Base-by-base conservation (phyloP, 345 rosid genomes). In the Diplotaxis tenuifolia region DNA sequence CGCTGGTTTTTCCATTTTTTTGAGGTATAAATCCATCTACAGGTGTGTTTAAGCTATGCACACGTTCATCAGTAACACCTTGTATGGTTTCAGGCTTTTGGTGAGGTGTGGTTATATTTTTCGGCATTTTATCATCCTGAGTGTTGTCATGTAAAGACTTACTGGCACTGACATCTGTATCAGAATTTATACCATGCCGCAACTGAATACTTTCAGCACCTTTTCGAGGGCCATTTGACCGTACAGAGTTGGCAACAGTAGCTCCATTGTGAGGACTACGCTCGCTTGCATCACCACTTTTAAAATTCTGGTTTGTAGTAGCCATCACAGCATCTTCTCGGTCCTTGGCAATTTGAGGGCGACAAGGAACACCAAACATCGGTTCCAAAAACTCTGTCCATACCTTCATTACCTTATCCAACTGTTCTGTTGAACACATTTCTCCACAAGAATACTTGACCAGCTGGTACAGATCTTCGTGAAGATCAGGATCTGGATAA, bases 361-460 rank as follows among this genome's bases (percentile, higher is more conserved):
- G 89, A 70, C 85, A 81, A 78, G 96, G 84, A 82, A 87, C 89
- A 55, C 96, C 93, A 32, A 92, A 79, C 65, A 87, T 67, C 25
- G 96, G 99, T 73, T 91, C 99, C 82, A 94, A 74, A 78, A 94
- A 89, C 19, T 89, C 88, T 56, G 89, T 91, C 97, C 99, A 94
- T 53, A 94, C 82, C 75, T 86, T 91, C 88, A 92, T 86, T 54
- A 91, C 90, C 78, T 88, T 88, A 77, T 89, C 96, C 70, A 88
- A 70, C 84, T 89, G 96, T 69, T 94, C 97, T 14, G 86, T 72
- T 73, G 99, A 79, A 80, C 97, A 91, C 83, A 91, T 91, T 83
- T 94, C 96, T 70, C 86, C 95, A 65, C 96, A 89, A 4, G 97
- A 92, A 83, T 86, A 92, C 81, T 91, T 92, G 71, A 94, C 82